Evolutionary conservation across 78 protist genomes (phyloP).

Genomic region (Monocercomonoides exilis): DNA sequence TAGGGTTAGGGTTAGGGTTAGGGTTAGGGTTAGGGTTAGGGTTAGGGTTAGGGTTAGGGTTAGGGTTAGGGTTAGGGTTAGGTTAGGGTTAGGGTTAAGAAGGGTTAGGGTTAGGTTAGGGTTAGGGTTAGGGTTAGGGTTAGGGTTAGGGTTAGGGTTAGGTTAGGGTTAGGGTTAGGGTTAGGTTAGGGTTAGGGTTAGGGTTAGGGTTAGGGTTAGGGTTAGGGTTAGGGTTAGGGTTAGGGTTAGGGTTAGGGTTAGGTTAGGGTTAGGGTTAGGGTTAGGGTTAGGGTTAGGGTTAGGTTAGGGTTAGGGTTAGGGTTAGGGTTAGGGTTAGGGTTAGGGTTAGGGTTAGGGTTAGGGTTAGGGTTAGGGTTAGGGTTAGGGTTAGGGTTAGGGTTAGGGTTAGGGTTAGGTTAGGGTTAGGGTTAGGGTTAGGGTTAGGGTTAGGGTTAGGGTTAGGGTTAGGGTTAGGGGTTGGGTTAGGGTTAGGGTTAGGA

Average conservation of each 20-base stretch:
- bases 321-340: slow-evolving; percentile 22
- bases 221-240: slow-evolving; percentile 4
- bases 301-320: slow-evolving; percentile 2
- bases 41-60: slow-evolving; percentile 26
- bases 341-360: slow-evolving; percentile 15
- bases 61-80: slow-evolving; percentile 24
- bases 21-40: slow-evolving; percentile 26
- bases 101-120: slow-evolving; percentile 14
- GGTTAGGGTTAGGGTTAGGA: slow-evolving; percentile 7
- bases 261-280: slow-evolving; percentile 16
- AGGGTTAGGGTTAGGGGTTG: slow-evolving; percentile 23
- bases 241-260: background rate
- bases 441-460: slow-evolving; percentile 24
- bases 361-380: slow-evolving; percentile 18
- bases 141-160: slow-evolving; percentile 5
- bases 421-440: slow-evolving; percentile 26
- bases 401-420: slow-evolving; percentile 18
- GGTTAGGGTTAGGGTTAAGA: slow-evolving; percentile 20
- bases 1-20: slow-evolving; percentile 25
- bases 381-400: slow-evolving; percentile 26
- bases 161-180: slow-evolving; percentile 5
- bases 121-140: slow-evolving; percentile 26
- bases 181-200: slow-evolving; percentile 17
- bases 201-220: slow-evolving; percentile 15
- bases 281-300: slow-evolving; percentile 25